These are phyloP conservation scores for Phytophthora sansomeana DNA, from an alignment of 352 stramenopile genomes.

Conservation along the genomic window DNA sequence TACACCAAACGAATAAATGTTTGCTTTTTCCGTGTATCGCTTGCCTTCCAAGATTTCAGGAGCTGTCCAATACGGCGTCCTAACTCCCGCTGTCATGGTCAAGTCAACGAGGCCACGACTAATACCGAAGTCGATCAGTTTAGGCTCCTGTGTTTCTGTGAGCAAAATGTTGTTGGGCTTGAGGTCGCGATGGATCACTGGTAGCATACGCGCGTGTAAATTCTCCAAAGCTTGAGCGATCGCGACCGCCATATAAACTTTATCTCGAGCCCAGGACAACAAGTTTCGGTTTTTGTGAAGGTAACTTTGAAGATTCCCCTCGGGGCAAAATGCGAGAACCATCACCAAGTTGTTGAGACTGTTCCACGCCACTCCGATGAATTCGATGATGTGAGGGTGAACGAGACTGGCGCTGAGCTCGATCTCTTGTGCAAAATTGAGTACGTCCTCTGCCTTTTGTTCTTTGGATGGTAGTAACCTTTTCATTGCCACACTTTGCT, in stretches of 20 bases:
- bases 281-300: conserved; percentile 21
- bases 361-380: conserved; percentile 60
- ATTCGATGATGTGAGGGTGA: conserved; percentile 54
- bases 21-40: conserved; percentile 56
- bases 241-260: conserved; percentile 49
- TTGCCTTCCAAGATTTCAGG: conserved; percentile 72
- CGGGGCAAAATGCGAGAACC: conserved; percentile 36
- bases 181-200: conserved; percentile 40
- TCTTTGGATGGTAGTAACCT: conserved; percentile 35
- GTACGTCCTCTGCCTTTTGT: conserved; percentile 28
- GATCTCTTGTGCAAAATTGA: conserved; percentile 59
- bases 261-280: conserved; percentile 42
- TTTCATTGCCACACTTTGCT: conserved; percentile 51
- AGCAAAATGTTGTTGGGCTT: conserved; percentile 71
- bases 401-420: conserved; percentile 51
- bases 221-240: conserved; percentile 39
- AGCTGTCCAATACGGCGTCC: conserved; percentile 84
- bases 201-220: conserved; percentile 24
- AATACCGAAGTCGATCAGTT: conserved; percentile 86
- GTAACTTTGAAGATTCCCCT: conserved; percentile 9
- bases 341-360: conserved; percentile 38
- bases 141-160: conserved; percentile 62
- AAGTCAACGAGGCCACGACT: conserved; percentile 26
- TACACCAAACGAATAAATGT: conserved; percentile 74
- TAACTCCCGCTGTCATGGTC: conserved; percentile 66